Percentiles rank a stretch among this genome's conserved stretches.
phyloP scores from a whole-genome alignment of 2,329 filamentous ascomycete genomes.

The Exophiala xenobiotica region DNA sequence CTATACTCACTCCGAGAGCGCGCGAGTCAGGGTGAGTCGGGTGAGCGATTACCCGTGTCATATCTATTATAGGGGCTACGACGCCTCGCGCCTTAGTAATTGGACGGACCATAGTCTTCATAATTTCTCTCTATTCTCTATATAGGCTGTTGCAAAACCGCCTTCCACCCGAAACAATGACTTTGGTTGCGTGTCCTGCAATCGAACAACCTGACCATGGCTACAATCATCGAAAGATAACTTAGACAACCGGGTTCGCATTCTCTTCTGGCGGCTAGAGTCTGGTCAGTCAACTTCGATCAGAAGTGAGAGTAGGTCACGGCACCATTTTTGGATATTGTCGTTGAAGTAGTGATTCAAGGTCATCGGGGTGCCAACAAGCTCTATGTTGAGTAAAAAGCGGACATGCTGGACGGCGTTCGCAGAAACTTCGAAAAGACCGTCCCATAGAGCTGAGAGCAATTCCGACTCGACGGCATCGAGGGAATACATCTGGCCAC shows the following conservation, averaged over 20 bases:
- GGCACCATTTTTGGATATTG: slow-evolving; percentile 40
- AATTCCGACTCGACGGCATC: background rate
- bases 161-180: no score
- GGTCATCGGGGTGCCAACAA: slow-evolving; percentile 48
- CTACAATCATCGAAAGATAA: background rate
- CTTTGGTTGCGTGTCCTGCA: slow-evolving; percentile 7
- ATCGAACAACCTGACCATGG: slow-evolving; percentile 5
- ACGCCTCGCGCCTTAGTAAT: no score
- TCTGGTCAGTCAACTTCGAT: background rate
- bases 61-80: no score
- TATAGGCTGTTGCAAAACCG: no score
- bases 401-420: slow-evolving; percentile 49
- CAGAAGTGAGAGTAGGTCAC: background rate
- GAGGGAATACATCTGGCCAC: no score
- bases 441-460: background rate
- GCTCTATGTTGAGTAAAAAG: slow-evolving; percentile 56
- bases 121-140: no score
- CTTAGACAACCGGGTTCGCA: background rate
- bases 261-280: slow-evolving; percentile 6
- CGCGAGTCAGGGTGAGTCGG: no score
- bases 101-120: no score
- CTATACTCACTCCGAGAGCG: no score
- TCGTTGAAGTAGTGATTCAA: slow-evolving; percentile 55
- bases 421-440: slow-evolving; percentile 40
- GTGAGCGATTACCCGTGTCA: no score